Conservation (phyloP, 768 basidiomycete genomes). For the Phaffia australis region DNA sequence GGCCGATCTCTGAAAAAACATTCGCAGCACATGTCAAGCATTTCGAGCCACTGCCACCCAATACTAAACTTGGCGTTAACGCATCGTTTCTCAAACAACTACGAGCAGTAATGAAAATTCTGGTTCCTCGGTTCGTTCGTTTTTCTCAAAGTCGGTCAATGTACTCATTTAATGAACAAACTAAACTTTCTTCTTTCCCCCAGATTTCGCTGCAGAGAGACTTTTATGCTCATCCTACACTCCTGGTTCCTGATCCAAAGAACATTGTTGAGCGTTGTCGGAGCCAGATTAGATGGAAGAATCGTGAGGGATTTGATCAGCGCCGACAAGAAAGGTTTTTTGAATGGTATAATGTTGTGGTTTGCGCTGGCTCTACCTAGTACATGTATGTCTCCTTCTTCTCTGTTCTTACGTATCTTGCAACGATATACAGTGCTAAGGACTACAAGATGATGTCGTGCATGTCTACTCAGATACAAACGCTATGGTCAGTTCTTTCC, state of each 20-base stretch:
- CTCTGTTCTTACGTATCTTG: neutral
- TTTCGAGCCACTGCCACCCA: constrained; percentile 52
- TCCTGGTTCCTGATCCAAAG: constrained; percentile 74
- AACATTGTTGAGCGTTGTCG: constrained; percentile 76
- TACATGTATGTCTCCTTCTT: constrained; percentile 43
- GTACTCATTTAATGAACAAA: neutral
- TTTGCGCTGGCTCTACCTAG: constrained; percentile 82
- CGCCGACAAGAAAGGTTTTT: constrained; percentile 72
- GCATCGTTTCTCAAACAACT: constrained; percentile 61
- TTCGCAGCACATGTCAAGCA: constrained; percentile 48
- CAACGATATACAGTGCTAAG: too few species aligned
- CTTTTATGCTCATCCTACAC: constrained; percentile 61
- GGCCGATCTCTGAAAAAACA: constrained; percentile 46
- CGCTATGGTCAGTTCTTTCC: constrained; percentile 56
- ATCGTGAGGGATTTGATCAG: constrained; percentile 81
- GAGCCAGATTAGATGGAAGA: constrained; percentile 76
- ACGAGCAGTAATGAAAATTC: constrained; percentile 60
- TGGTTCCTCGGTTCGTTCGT: constrained; percentile 50
- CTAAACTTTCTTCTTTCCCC: neutral
- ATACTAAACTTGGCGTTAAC: constrained; percentile 52
- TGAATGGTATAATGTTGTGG: constrained; percentile 73
- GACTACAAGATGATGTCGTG: too few species aligned
- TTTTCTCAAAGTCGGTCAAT: neutral
- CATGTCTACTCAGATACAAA: constrained; percentile 54
- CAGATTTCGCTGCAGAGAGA: constrained; percentile 48